Evolutionary conservation across 2,329 filamentous ascomycete species (phyloP).

Genomic region (Fusarium sp.): DNA sequence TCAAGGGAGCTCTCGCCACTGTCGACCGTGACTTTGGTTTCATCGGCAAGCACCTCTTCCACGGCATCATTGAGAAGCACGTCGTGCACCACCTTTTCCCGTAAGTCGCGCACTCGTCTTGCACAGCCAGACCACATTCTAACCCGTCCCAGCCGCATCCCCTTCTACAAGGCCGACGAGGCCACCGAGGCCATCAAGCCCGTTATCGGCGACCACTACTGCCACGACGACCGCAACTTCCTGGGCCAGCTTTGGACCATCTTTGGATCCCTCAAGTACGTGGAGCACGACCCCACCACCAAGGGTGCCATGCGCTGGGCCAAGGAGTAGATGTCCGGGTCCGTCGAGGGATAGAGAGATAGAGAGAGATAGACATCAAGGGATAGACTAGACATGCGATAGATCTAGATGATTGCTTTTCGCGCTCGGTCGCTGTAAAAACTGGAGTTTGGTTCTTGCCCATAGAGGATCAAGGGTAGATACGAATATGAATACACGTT

Average conservation of each 20-base stretch:
- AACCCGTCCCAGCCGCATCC: conserved; percentile 43
- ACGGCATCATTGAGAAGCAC: conserved; percentile 69
- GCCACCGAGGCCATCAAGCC: conserved; percentile 77
- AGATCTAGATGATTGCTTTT: conserved; percentile 31
- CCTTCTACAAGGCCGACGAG: conserved; percentile 62
- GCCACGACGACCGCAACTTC: conserved; percentile 53
- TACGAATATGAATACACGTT: not conserved
- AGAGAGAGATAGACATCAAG: conserved; percentile 33
- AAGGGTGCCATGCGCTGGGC: conserved; percentile 43
- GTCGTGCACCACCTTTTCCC: conserved; percentile 70
- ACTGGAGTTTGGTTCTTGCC: conserved; percentile 26
- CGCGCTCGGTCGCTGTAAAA: conserved; percentile 21
- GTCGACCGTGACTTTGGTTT: conserved; percentile 72
- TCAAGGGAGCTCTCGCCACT: conserved; percentile 69
- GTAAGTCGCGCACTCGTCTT: conserved; percentile 33
- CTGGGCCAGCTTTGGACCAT: conserved; percentile 46
- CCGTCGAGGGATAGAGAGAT: conserved; percentile 12
- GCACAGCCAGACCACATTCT: not conserved
- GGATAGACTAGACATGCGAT: conserved; percentile 35
- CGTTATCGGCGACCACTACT: conserved; percentile 93
- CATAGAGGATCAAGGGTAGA: conserved; percentile 2
- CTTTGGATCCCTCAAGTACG: conserved; percentile 47
- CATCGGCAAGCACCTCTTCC: conserved; percentile 70
- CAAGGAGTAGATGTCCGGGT: conserved; percentile 41
- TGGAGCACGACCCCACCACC: conserved; percentile 44